Evolutionary conservation across 176 grass and related monocot genomes (phyloP).

Genomic region (bread wheat (Triticum aestivum)): DNA sequence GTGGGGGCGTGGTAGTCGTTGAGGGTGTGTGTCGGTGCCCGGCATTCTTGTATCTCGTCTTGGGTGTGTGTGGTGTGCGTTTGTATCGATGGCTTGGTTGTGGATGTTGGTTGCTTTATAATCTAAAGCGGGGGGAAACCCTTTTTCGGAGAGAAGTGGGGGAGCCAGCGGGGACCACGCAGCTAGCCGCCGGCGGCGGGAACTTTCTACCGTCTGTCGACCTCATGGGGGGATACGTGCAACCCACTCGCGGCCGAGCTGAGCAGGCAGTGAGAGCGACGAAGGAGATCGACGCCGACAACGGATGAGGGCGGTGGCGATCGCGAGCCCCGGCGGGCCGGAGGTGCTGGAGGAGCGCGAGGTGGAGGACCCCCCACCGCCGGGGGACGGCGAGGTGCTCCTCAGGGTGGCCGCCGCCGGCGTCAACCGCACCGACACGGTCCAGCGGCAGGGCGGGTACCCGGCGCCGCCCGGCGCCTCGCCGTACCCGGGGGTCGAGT

Average conservation of each 20-base stretch:
- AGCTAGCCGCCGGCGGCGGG: background rate
- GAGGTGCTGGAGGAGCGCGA: constrained; percentile 58
- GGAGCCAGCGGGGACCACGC: background rate
- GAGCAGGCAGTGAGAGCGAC: background rate
- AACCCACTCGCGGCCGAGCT: background rate
- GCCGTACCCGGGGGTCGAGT: constrained; percentile 76
- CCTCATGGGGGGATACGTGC: background rate
- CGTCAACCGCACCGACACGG: constrained; percentile 72
- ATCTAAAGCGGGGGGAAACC: no score
- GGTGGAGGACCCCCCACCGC: constrained; percentile 46
- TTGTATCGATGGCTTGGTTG: no score
- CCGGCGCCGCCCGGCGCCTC: constrained; percentile 55
- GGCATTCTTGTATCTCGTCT: no score
- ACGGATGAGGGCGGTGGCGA: constrained; percentile 75
- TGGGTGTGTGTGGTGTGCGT: no score
- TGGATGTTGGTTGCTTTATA: no score
- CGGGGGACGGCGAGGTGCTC: constrained; percentile 62
- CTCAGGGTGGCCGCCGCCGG: constrained; percentile 56
- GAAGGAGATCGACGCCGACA: background rate
- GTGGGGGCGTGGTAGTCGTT: no score
- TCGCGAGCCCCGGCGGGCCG: constrained; percentile 55
- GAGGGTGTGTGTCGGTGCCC: no score
- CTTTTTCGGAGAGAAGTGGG: no score
- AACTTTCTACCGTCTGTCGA: background rate
- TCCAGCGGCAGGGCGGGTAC: constrained; percentile 61